phyloP scores from a whole-genome alignment of 768 basidiomycete species.

The Leccinum obscurum region DNA sequence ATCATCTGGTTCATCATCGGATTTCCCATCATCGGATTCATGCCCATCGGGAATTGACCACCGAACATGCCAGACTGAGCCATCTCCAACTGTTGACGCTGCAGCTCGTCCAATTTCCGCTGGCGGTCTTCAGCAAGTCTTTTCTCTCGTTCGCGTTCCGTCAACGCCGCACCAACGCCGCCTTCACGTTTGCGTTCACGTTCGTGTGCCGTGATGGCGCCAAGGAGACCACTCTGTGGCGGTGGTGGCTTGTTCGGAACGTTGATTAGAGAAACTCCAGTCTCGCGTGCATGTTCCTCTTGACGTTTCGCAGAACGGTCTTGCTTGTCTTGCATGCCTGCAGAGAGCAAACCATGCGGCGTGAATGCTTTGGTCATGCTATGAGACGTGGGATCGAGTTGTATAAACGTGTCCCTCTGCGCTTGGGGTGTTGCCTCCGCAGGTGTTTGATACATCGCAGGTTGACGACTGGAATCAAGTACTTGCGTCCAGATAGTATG shows the following conservation, averaged over 20 bases:
- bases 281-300: slow-evolving; percentile 91
- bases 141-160: slow-evolving; percentile 93
- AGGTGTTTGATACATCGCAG: slow-evolving; percentile 39
- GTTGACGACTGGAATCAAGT: slow-evolving; percentile 64
- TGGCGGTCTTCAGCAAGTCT: slow-evolving; percentile 90
- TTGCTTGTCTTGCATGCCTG: slow-evolving; percentile 93
- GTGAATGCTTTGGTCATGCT: slow-evolving; percentile 92
- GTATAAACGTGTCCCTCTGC: slow-evolving; percentile 62
- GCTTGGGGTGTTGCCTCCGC: slow-evolving; percentile 36
- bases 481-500: slow-evolving; percentile 89
- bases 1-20: slow-evolving; percentile 55
- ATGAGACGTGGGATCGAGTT: slow-evolving; percentile 67
- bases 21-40: slow-evolving; percentile 73
- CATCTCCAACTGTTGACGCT: slow-evolving; percentile 87
- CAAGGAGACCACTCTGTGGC: slow-evolving; percentile 92
- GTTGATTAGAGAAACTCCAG: slow-evolving; percentile 89
- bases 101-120: slow-evolving; percentile 87
- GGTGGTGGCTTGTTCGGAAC: slow-evolving; percentile 95
- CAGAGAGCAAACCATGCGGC: slow-evolving; percentile 91
- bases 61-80: slow-evolving; percentile 81
- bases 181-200: slow-evolving; percentile 93
- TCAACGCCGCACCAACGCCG: slow-evolving; percentile 91
- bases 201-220: slow-evolving; percentile 95
- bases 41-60: slow-evolving; percentile 43
- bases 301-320: slow-evolving; percentile 95